Conservation (phyloP, 352 stramenopile species). For the Globisporangium abappressorium region DNA sequence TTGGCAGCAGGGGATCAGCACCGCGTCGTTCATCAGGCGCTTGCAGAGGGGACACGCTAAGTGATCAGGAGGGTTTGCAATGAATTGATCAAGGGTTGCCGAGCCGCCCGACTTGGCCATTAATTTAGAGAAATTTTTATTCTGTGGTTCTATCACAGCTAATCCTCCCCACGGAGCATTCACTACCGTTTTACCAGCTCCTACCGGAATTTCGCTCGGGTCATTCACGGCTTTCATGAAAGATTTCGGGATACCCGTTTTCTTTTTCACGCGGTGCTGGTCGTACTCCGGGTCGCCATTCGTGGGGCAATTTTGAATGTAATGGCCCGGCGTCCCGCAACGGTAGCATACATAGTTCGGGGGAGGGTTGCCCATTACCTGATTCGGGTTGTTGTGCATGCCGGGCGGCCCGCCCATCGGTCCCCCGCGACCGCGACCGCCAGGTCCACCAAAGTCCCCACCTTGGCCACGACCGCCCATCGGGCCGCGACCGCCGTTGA, state of each 20-base stretch:
- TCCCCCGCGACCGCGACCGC: slow-evolving; percentile 29
- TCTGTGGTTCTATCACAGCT: slow-evolving; percentile 89
- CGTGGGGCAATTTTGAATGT: slow-evolving; percentile 88
- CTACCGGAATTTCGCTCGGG: slow-evolving; percentile 80
- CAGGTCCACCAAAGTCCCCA: slow-evolving; percentile 31
- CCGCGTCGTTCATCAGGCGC: slow-evolving; percentile 84
- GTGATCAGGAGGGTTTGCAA: slow-evolving; percentile 86
- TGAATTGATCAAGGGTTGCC: slow-evolving; percentile 89
- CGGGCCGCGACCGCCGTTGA: slow-evolving; percentile 31
- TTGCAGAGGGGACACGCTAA: slow-evolving; percentile 88
- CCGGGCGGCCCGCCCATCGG: slow-evolving; percentile 33
- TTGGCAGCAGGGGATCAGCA: slow-evolving; percentile 86
- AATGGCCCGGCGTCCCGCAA: slow-evolving; percentile 80
- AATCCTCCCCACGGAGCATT: slow-evolving; percentile 81
- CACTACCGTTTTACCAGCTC: slow-evolving; percentile 83
- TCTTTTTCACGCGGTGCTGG: slow-evolving; percentile 86
- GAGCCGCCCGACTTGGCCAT: slow-evolving; percentile 85
- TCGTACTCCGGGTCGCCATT: slow-evolving; percentile 87
- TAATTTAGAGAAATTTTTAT: slow-evolving; percentile 92
- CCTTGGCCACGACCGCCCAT: slow-evolving; percentile 38
- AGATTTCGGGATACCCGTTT: slow-evolving; percentile 85
- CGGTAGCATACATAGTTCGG: slow-evolving; percentile 86
- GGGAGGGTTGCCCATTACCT: slow-evolving; percentile 59
- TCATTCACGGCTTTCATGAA: slow-evolving; percentile 88
- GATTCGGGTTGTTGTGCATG: slow-evolving; percentile 15